These are phyloP conservation scores for Blastomyces parvus DNA, from an alignment of 2,329 filamentous ascomycete genomes.

Conservation along the genomic window DNA sequence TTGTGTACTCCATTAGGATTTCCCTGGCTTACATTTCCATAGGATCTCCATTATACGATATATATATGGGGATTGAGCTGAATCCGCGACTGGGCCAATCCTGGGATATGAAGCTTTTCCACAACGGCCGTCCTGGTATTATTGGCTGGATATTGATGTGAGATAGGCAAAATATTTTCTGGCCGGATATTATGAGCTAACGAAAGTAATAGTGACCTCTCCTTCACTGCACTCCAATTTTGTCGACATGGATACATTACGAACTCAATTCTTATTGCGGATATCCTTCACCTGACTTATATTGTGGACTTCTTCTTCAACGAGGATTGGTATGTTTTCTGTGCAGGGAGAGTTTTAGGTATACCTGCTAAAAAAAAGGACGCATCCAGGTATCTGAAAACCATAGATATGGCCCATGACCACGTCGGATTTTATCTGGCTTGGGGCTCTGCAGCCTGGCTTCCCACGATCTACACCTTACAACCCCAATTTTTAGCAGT, in stretches of 20 bases:
- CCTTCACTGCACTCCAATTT: slow-evolving; percentile 36
- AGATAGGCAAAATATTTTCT: slow-evolving; percentile 1
- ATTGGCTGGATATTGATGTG: slow-evolving; percentile 42
- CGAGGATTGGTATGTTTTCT: slow-evolving; percentile 35
- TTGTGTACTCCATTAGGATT: not conserved
- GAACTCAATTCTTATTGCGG: slow-evolving; percentile 37
- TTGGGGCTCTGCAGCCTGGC: slow-evolving; percentile 40
- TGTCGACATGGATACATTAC: slow-evolving; percentile 34
- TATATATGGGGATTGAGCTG: slow-evolving; percentile 41
- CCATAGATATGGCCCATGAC: slow-evolving; percentile 37
- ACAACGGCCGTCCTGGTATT: slow-evolving; percentile 41
- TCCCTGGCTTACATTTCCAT: not conserved
- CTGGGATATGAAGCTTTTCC: slow-evolving; percentile 43
- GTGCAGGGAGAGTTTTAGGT: not conserved
- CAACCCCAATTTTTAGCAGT: slow-evolving; percentile 41
- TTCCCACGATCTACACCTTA: slow-evolving; percentile 41
- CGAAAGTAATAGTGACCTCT: slow-evolving; percentile 25
- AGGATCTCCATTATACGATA: slow-evolving; percentile 34
- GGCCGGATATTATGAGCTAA: not conserved
- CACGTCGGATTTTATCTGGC: slow-evolving; percentile 38
- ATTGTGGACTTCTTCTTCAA: slow-evolving; percentile 44
- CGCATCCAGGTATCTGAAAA: slow-evolving; percentile 31
- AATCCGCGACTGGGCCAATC: slow-evolving; percentile 36
- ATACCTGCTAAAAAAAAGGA: not conserved
- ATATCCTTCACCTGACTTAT: slow-evolving; percentile 38